A percentile compares a stretch with the other conserved stretches of the same genome.
These are phyloP conservation scores for Melanogaster broomeanus DNA, from an alignment of 768 basidiomycete genomes.

Conservation along the genomic window DNA sequence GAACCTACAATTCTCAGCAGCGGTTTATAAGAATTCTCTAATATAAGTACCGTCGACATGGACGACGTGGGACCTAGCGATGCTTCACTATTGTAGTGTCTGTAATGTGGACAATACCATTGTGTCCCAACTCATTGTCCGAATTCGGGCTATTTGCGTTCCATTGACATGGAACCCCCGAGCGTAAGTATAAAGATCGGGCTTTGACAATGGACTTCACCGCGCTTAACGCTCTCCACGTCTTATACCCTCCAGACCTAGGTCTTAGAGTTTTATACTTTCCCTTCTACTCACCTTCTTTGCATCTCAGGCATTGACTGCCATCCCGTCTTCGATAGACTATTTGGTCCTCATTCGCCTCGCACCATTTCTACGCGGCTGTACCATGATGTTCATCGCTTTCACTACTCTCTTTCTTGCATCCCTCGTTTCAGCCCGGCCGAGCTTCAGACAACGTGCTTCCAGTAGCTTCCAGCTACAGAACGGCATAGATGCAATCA, in stretches of 20 bases:
- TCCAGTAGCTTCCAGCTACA: slow-evolving; percentile 29
- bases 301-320: slow-evolving; percentile 25
- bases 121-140: slow-evolving; percentile 19
- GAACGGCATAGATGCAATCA: slow-evolving; percentile 45
- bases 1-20: too few species aligned
- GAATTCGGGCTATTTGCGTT: slow-evolving; percentile 5
- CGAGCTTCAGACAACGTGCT: slow-evolving; percentile 33
- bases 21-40: too few species aligned
- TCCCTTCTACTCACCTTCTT: slow-evolving; percentile 15
- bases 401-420: slow-evolving; percentile 35
- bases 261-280: slow-evolving; percentile 32
- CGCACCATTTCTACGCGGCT: slow-evolving; percentile 3
- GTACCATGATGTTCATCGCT: slow-evolving; percentile 40
- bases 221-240: not conserved
- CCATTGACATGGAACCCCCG: not conserved
- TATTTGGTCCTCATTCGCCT: not conserved
- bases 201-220: not conserved
- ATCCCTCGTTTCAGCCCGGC: slow-evolving; percentile 35
- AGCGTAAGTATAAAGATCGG: slow-evolving; percentile 20
- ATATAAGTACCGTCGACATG: not conserved
- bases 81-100: slow-evolving; percentile 12
- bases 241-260: slow-evolving; percentile 20
- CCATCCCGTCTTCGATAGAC: slow-evolving; percentile 13
- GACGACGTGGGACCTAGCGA: not conserved
- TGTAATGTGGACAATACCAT: slow-evolving; percentile 7